These are phyloP conservation scores for Myotisia sp. DNA, from an alignment of 2,329 filamentous ascomycete species.

Conservation along the genomic window DNA sequence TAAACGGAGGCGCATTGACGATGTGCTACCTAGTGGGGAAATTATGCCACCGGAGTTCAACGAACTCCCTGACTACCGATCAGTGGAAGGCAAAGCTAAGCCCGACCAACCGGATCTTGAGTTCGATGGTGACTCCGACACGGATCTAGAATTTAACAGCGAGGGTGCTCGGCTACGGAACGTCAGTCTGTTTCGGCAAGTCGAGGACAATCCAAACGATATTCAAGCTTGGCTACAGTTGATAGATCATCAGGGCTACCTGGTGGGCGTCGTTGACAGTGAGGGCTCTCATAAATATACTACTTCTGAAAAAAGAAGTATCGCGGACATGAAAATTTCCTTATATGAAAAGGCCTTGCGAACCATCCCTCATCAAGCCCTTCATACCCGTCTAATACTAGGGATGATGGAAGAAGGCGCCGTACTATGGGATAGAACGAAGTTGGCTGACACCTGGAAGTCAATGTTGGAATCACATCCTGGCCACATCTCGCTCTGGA, in stretches of 20 bases:
- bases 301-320: constrained; percentile 49
- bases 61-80: constrained; percentile 46
- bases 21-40: constrained; percentile 12
- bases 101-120: constrained; percentile 32
- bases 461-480: constrained; percentile 43
- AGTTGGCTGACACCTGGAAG: constrained; percentile 51
- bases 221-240: constrained; percentile 61
- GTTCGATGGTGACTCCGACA: constrained; percentile 36
- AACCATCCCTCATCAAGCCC: constrained; percentile 34
- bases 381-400: constrained; percentile 48
- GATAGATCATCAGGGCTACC: constrained; percentile 60
- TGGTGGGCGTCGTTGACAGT: constrained; percentile 38
- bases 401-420: constrained; percentile 59
- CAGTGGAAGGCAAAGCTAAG: constrained; percentile 51
- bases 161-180: constrained; percentile 31
- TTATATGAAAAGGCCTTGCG: constrained; percentile 65
- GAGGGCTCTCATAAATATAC: constrained; percentile 32
- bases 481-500: constrained; percentile 54
- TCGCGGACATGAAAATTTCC: constrained; percentile 65
- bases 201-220: constrained; percentile 53
- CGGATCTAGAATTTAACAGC: constrained; percentile 28
- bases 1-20: constrained; percentile 30
- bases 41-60: constrained; percentile 33
- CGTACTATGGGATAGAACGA: constrained; percentile 56
- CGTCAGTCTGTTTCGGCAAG: constrained; percentile 46